phyloP scores from a whole-genome alignment of 2,329 filamentous ascomycete species.

The Sphaerostilbella broomeana region DNA sequence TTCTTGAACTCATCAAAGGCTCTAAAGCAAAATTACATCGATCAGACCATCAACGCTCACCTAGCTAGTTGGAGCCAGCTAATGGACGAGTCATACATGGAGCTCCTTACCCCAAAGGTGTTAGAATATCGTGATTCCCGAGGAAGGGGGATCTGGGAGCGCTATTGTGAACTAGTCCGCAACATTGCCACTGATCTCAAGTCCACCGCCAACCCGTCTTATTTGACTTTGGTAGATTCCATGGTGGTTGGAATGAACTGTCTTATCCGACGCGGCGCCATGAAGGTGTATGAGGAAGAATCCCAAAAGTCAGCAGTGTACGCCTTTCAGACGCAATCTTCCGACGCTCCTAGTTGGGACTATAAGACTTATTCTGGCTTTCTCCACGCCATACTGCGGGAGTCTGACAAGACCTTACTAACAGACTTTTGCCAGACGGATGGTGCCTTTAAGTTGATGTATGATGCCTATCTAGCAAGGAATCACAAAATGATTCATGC shows the following conservation, averaged over 20 bases:
- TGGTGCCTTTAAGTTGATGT: no score
- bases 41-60: background rate
- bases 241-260: background rate
- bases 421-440: no score
- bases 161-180: background rate
- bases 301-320: background rate
- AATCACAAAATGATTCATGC: no score
- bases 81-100: background rate
- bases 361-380: background rate
- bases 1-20: conserved; percentile 19
- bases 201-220: background rate
- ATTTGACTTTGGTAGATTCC: background rate
- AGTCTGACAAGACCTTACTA: no score
- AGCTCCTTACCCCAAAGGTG: background rate
- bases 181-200: background rate
- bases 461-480: no score
- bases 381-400: no score
- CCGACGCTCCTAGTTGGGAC: background rate
- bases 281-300: background rate
- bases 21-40: background rate
- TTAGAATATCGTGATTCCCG: background rate
- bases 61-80: background rate
- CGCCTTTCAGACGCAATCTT: background rate
- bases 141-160: background rate
- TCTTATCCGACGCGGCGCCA: background rate